These are phyloP conservation scores for Xylariaceae sp. DNA, from an alignment of 2,329 filamentous ascomycete genomes.

Conservation along the genomic window DNA sequence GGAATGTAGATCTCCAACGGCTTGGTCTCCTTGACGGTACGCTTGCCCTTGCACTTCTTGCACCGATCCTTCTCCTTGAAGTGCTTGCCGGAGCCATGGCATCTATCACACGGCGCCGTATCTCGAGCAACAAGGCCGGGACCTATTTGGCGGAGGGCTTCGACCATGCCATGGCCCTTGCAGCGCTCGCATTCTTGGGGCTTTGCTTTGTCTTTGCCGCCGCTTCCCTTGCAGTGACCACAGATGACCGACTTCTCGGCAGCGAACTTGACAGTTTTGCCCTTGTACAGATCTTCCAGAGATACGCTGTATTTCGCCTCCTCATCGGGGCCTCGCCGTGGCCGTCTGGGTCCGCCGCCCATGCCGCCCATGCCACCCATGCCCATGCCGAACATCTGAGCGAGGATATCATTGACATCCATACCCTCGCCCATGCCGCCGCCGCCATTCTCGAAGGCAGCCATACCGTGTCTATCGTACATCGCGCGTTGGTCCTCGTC, in stretches of 20 bases:
- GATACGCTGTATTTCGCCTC: slow-evolving; percentile 87
- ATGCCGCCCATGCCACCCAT: slow-evolving; percentile 35
- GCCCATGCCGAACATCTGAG: slow-evolving; percentile 35
- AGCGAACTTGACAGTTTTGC: slow-evolving; percentile 94
- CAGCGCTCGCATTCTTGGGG: slow-evolving; percentile 77
- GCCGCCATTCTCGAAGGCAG: slow-evolving; percentile 75
- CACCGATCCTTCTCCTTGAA: slow-evolving; percentile 97
- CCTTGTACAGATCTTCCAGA: slow-evolving; percentile 94
- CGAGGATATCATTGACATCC: slow-evolving; percentile 26
- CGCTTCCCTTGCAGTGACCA: slow-evolving; percentile 76
- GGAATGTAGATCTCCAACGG: slow-evolving; percentile 95
- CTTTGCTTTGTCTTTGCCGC: slow-evolving; percentile 89
- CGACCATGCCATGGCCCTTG: slow-evolving; percentile 70
- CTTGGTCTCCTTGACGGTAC: slow-evolving; percentile 83
- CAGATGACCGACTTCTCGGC: slow-evolving; percentile 94
- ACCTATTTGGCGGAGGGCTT: slow-evolving; percentile 76
- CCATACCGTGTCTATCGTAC: slow-evolving; percentile 94
- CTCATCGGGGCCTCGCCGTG: slow-evolving; percentile 72
- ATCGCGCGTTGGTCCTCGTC: slow-evolving; percentile 89
- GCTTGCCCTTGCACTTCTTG: slow-evolving; percentile 96
- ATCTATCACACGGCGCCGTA: slow-evolving; percentile 73
- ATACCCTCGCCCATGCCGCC: slow-evolving; percentile 48
- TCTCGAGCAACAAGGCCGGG: slow-evolving; percentile 81
- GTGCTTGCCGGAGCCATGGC: slow-evolving; percentile 76
- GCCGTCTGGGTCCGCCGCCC: slow-evolving; percentile 50